These are phyloP conservation scores for Penicillium paradoxum DNA, from an alignment of 495 filamentous ascomycete genomes.

Conservation along the genomic window DNA sequence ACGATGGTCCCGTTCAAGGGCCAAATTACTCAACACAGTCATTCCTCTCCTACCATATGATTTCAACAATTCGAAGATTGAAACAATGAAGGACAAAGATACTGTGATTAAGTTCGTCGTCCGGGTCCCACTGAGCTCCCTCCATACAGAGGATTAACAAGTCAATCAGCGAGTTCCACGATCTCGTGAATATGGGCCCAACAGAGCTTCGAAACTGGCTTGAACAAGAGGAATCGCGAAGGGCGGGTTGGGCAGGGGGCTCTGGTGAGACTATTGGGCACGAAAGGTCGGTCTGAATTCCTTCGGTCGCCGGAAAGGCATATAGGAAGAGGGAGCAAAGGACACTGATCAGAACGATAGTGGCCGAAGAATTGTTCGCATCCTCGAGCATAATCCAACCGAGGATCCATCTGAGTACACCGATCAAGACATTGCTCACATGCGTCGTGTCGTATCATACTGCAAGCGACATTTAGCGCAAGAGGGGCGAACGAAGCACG, in stretches of 20 bases:
- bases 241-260: background rate
- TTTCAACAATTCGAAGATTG: too few relatives aligned
- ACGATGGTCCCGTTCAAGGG: too few relatives aligned
- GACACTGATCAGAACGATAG: background rate
- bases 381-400: background rate
- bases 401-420: background rate
- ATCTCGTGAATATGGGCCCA: slow-evolving; percentile 2
- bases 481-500: background rate
- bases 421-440: slow-evolving; percentile 3
- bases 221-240: background rate
- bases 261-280: slow-evolving; percentile 2
- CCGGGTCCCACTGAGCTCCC: background rate
- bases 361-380: background rate
- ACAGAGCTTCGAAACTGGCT: background rate
- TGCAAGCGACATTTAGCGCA: background rate
- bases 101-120: background rate
- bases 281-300: background rate
- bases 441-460: slow-evolving; percentile 4
- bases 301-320: too few relatives aligned
- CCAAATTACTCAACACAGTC: too few relatives aligned
- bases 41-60: too few relatives aligned
- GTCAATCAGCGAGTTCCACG: background rate
- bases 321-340: background rate
- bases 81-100: slow-evolving; percentile 4
- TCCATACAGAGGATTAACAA: background rate